phyloP scores from a whole-genome alignment of 768 basidiomycete genomes.

The Termitomyces sp. region DNA sequence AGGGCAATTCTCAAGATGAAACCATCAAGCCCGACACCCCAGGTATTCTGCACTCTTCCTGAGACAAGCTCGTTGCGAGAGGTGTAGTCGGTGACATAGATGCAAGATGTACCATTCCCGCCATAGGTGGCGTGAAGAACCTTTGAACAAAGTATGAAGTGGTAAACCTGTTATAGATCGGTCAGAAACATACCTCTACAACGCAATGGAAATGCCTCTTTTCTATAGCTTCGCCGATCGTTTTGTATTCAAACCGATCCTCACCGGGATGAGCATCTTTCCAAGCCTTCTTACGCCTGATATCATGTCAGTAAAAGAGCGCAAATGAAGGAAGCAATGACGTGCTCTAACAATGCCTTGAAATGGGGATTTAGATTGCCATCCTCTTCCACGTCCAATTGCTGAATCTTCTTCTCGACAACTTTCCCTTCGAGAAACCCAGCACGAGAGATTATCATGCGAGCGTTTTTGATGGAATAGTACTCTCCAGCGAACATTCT shows the following conservation, averaged over 20 bases:
- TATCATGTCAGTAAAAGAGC: slow-evolving; percentile 2
- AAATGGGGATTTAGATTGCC: slow-evolving; percentile 33
- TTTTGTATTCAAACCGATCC: slow-evolving; percentile 34
- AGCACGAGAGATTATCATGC: slow-evolving; percentile 33
- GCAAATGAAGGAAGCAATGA: slow-evolving; percentile 5
- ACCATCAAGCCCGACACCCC: slow-evolving; percentile 45
- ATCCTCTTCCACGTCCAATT: slow-evolving; percentile 36
- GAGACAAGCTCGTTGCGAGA: slow-evolving; percentile 38
- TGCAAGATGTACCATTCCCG: slow-evolving; percentile 28
- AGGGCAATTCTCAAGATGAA: slow-evolving; percentile 50
- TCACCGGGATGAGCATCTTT: slow-evolving; percentile 22
- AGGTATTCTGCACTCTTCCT: slow-evolving; percentile 26
- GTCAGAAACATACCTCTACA: slow-evolving; percentile 44
- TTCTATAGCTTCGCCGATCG: slow-evolving; percentile 45
- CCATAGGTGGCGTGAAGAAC: slow-evolving; percentile 39
- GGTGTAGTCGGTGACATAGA: slow-evolving; percentile 70
- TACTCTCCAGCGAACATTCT: slow-evolving; percentile 46
- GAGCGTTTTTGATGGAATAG: slow-evolving; percentile 51
- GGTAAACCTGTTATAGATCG: neutral
- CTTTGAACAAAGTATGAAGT: slow-evolving; percentile 25
- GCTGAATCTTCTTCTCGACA: slow-evolving; percentile 38
- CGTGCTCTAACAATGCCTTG: slow-evolving; percentile 51
- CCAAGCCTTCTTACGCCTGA: slow-evolving; percentile 51
- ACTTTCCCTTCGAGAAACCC: slow-evolving; percentile 55
- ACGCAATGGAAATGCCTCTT: slow-evolving; percentile 49